Evolutionary conservation across 2,329 filamentous ascomycete species (phyloP), one percentile per base, ranked within the genome.

Genomic region (Cucurbitaria berberidis): DNA sequence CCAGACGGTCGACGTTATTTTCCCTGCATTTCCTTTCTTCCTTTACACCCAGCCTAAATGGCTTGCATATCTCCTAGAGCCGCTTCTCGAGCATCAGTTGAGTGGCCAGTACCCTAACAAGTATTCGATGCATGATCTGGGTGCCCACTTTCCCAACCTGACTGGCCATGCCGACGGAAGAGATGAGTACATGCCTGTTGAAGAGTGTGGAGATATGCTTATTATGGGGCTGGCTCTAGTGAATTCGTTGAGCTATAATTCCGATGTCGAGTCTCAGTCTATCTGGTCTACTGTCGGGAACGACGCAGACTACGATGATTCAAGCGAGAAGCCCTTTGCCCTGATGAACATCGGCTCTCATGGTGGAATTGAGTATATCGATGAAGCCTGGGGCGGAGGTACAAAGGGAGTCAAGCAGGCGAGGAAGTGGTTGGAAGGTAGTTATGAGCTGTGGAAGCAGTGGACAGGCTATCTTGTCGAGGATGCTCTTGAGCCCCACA

Each of bases 1-100:
- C 73, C 90, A 95, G 70, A 95, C 90, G 0, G 89, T 95, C 10
- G 90, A 93, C 76, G 89, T 96, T 51, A 93, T 96, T 64, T 95
- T 92, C 78, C 91, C 90, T 0, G 84, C 90, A 0, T 93, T 91
- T 74, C 90, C 91, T 0, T 95, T 93, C 80, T 93, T 93, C 78
- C 73, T 93, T 18, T 95, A 93, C 69, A 92, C 90, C 16, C 92
- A 93, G 63, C 90, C 90, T 2, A 81, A 85, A 53, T 93, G 90
- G 89, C 78, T 93, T 51, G 88, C 86, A 1, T 93, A 93, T 67
- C 80, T 93, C 3, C 78, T 95, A 4, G 89, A 93, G 71, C 90
- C 90, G 5, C 78, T 93, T 21, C 82, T 95, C 46, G 90, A 95
- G 74, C 89, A 95, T 72, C 90, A 90, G 79, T 76, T 90, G 21